These are phyloP conservation scores for Scytalidium lignicola DNA, from an alignment of 2,329 filamentous ascomycete genomes.

Conservation along the genomic window DNA sequence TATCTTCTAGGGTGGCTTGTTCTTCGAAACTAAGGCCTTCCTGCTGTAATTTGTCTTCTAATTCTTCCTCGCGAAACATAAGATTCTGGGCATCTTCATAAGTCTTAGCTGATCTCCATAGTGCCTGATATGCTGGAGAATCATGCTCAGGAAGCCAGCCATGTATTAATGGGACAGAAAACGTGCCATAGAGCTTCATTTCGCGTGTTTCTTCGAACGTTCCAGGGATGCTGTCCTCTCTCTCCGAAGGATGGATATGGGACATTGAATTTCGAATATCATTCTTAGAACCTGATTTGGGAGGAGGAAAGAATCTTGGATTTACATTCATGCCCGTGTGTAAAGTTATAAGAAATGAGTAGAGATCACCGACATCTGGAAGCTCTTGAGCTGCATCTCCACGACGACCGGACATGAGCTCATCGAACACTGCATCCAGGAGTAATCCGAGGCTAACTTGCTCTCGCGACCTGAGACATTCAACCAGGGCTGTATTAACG, in stretches of 20 bases:
- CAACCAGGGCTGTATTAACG: slow-evolving; percentile 65
- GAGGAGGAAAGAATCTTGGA: slow-evolving; percentile 69
- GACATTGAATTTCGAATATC: slow-evolving; percentile 44
- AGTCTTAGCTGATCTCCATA: slow-evolving; percentile 70
- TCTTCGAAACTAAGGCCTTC: slow-evolving; percentile 64
- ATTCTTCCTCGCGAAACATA: slow-evolving; percentile 81
- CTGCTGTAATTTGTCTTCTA: slow-evolving; percentile 70
- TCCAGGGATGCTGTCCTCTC: slow-evolving; percentile 52
- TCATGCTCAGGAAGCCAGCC: slow-evolving; percentile 77
- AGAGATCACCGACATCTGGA: slow-evolving; percentile 84
- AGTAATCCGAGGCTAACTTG: slow-evolving; percentile 82
- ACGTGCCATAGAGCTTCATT: slow-evolving; percentile 87
- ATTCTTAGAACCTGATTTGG: slow-evolving; percentile 26
- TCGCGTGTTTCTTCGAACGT: slow-evolving; percentile 84
- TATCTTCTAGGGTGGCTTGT: slow-evolving; percentile 75
- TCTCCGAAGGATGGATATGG: slow-evolving; percentile 45
- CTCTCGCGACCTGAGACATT: slow-evolving; percentile 73
- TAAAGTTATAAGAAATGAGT: slow-evolving; percentile 78
- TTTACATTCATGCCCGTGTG: slow-evolving; percentile 99
- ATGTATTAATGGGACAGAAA: slow-evolving; percentile 83
- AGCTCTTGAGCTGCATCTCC: slow-evolving; percentile 56
- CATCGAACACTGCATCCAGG: slow-evolving; percentile 86
- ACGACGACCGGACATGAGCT: slow-evolving; percentile 75
- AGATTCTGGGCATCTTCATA: slow-evolving; percentile 92
- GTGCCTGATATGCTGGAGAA: slow-evolving; percentile 63